Percentiles rank a stretch among this genome's conserved stretches.
phyloP scores from a whole-genome alignment of 2,329 filamentous ascomycete species.

The Colletotrichum tanaceti region DNA sequence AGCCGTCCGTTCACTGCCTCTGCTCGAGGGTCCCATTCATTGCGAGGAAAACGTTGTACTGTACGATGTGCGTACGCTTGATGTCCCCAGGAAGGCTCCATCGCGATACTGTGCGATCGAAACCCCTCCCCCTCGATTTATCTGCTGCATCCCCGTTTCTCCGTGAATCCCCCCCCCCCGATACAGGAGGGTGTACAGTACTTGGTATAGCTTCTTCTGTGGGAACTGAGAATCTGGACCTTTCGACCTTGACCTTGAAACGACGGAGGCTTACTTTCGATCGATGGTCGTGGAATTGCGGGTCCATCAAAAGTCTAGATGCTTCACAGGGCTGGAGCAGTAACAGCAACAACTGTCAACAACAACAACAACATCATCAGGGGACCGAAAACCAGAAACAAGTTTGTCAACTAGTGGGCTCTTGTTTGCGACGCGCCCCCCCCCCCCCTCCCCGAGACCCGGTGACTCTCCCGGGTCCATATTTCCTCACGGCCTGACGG shows the following conservation, averaged over 20 bases:
- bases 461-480: not conserved
- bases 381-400: constrained; percentile 6
- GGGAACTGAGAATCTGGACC: constrained; percentile 16
- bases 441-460: no score
- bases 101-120: not conserved
- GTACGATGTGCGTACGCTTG: not conserved
- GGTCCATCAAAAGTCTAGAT: constrained; percentile 36
- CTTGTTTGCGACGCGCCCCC: constrained; percentile 4
- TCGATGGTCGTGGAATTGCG: not conserved
- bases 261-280: constrained; percentile 20
- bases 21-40: not conserved
- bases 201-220: constrained; percentile 2
- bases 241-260: constrained; percentile 15
- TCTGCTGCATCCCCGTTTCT: constrained; percentile 10
- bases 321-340: constrained; percentile 36
- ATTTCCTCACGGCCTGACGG: not conserved
- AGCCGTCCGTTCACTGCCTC: not conserved
- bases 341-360: no score
- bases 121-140: not conserved
- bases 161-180: constrained; percentile 8
- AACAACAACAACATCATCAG: no score
- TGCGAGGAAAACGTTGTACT: not conserved
- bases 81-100: not conserved
- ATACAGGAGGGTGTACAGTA: not conserved
- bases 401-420: constrained; percentile 8